These are phyloP conservation scores for Thalassiosira hispida DNA, from an alignment of 352 stramenopile genomes.

Conservation along the genomic window DNA sequence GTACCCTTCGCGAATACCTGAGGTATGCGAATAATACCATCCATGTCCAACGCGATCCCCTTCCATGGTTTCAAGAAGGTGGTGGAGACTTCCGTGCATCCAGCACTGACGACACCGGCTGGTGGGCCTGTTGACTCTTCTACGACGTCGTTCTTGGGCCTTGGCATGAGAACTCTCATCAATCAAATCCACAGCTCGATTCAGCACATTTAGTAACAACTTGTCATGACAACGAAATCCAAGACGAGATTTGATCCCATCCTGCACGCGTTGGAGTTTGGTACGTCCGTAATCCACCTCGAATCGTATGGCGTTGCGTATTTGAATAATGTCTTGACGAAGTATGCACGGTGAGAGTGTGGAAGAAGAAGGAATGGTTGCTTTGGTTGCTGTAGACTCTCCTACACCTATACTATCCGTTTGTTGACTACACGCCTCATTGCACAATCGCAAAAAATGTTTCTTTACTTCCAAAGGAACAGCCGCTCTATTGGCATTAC, in stretches of 20 bases:
- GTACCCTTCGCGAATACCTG: no score
- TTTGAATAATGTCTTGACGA: conserved; percentile 23
- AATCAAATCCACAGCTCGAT: conserved; percentile 30
- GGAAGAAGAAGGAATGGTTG: background rate
- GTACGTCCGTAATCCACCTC: conserved; percentile 10
- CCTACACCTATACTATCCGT: background rate
- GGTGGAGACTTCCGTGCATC: no score
- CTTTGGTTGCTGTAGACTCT: no score
- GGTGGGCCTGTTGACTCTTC: no score
- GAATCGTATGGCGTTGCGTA: conserved; percentile 19
- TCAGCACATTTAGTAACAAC: conserved; percentile 28
- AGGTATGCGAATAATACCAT: no score
- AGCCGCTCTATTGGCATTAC: conserved; percentile 42
- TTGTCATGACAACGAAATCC: conserved; percentile 25
- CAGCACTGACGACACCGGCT: no score
- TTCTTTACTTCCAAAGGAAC: conserved; percentile 41
- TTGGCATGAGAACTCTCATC: conserved; percentile 17
- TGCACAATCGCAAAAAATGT: conserved; percentile 45
- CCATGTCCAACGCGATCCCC: no score
- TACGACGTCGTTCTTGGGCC: background rate
- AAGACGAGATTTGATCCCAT: conserved; percentile 11
- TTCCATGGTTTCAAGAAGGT: no score
- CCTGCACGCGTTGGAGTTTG: background rate
- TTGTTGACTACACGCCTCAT: conserved; percentile 25
- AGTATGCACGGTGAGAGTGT: conserved; percentile 17